Percentiles rank a stretch among this genome's conserved stretches.
These are phyloP conservation scores for Lipomyces spencermartinsiae DNA, from an alignment of 805 yeast genomes.

Conservation along the genomic window DNA sequence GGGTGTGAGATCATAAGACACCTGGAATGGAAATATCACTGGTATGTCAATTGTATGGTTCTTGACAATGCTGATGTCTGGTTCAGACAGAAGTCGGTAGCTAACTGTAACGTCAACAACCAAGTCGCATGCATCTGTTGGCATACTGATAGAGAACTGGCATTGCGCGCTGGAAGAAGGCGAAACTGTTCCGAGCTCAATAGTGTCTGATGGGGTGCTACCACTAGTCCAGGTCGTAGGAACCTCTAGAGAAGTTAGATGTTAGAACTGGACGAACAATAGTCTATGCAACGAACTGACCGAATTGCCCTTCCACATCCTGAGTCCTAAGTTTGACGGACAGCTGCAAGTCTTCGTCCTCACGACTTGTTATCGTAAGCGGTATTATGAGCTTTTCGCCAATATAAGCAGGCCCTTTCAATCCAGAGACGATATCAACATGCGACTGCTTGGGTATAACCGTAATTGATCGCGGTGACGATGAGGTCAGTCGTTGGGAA, in stretches of 20 bases:
- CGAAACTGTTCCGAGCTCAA: background rate
- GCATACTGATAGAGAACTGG: conserved; percentile 19
- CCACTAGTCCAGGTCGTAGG: conserved; percentile 10
- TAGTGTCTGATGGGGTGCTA: background rate
- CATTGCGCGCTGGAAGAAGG: background rate
- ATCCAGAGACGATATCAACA: conserved; percentile 22
- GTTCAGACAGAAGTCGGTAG: conserved; percentile 34
- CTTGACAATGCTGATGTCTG: conserved; percentile 29
- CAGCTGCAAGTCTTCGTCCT: conserved; percentile 24
- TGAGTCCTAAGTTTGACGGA: conserved; percentile 15
- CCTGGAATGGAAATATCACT: conserved; percentile 47
- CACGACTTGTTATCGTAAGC: conserved; percentile 27
- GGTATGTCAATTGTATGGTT: conserved; percentile 39
- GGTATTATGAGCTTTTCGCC: conserved; percentile 25
- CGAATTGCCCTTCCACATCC: conserved; percentile 22
- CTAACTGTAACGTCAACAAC: conserved; percentile 24
- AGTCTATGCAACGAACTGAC: background rate
- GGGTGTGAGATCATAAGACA: conserved; percentile 48
- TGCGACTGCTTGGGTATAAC: conserved; percentile 36
- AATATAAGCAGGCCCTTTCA: conserved; percentile 34
- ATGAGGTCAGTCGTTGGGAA: conserved; percentile 19
- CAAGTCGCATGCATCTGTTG: conserved; percentile 28
- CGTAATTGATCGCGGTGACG: conserved; percentile 19
- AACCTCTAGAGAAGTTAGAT: background rate
- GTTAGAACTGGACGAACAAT: background rate